Conservation (phyloP, 1,139 yeast genomes). For the Tardiomyces depauwii region DNA sequence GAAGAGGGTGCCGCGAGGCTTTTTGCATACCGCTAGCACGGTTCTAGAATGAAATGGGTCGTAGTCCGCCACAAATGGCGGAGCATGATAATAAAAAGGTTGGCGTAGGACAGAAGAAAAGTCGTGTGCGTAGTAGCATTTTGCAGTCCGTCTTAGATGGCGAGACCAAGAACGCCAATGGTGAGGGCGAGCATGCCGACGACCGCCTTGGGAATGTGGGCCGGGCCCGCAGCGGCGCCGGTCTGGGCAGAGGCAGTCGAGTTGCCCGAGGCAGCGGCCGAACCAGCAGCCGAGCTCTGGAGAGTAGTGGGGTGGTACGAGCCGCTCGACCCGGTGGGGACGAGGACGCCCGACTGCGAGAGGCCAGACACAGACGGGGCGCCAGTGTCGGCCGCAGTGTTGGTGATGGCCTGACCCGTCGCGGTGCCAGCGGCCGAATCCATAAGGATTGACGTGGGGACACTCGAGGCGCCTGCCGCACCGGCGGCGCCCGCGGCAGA, state of each 20-base stretch:
- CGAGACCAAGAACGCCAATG: constrained; percentile 10
- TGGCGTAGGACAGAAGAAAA: neutral
- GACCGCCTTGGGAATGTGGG: constrained; percentile 10
- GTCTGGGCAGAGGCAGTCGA: constrained; percentile 1
- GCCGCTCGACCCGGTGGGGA: constrained; percentile 3
- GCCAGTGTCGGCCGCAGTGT: constrained; percentile 1
- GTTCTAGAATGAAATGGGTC: no score
- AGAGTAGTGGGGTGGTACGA: neutral
- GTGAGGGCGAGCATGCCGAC: constrained; percentile 11
- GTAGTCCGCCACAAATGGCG: no score
- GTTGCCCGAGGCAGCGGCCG: constrained; percentile 1
- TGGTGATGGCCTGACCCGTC: constrained; percentile 1
- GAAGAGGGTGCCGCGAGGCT: no score
- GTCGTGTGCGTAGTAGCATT: no score
- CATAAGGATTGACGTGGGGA: neutral
- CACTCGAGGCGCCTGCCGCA: constrained; percentile 2
- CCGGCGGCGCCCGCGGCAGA: no score
- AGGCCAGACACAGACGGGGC: constrained; percentile 2
- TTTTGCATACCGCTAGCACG: no score
- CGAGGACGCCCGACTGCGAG: constrained; percentile 2
- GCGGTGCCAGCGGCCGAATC: constrained; percentile 1
- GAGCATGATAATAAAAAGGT: neutral
- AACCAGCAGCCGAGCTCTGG: constrained; percentile 2
- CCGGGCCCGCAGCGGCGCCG: constrained; percentile 2
- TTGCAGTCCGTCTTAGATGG: constrained; percentile 2